Conservation (phyloP, 1,284 basidiomycete genomes). For the Inonotus obliquus region DNA sequence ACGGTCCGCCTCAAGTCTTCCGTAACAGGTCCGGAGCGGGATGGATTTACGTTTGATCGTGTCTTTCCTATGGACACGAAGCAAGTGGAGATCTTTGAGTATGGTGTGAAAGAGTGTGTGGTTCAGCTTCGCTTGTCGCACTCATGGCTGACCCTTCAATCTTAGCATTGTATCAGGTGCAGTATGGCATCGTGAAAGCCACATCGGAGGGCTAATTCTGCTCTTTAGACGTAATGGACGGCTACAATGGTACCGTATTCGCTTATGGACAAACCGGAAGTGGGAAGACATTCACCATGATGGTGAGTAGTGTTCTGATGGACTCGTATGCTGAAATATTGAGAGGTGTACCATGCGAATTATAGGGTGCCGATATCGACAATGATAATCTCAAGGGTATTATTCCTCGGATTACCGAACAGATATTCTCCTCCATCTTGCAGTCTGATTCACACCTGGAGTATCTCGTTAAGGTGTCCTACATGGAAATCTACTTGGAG, state of each 20-base stretch:
- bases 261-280: slow-evolving; percentile 99
- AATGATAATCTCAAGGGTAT: slow-evolving; percentile 89
- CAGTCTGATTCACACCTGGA: slow-evolving; percentile 94
- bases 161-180: slow-evolving; percentile 23
- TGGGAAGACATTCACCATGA: slow-evolving; percentile 97
- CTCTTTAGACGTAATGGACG: slow-evolving; percentile 87
- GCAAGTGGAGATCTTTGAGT: slow-evolving; percentile 97
- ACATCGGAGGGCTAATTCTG: neutral
- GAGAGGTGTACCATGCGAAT: slow-evolving; percentile 16
- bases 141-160: slow-evolving; percentile 4
- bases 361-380: slow-evolving; percentile 94
- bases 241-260: slow-evolving; percentile 98
- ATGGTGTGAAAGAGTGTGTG: slow-evolving; percentile 93
- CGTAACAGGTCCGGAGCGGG: slow-evolving; percentile 73
- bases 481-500: slow-evolving; percentile 99
- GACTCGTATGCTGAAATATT: slow-evolving; percentile 16
- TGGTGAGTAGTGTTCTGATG: slow-evolving; percentile 49
- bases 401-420: slow-evolving; percentile 97
- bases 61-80: slow-evolving; percentile 92
- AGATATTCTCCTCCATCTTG: slow-evolving; percentile 98
- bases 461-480: slow-evolving; percentile 99
- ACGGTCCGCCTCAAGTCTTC: slow-evolving; percentile 79
- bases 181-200: neutral
- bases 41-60: slow-evolving; percentile 96
- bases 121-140: slow-evolving; percentile 4